Evolutionary conservation across 2,329 filamentous ascomycete genomes (phyloP).

Genomic region (Diaporthe aspalathi): DNA sequence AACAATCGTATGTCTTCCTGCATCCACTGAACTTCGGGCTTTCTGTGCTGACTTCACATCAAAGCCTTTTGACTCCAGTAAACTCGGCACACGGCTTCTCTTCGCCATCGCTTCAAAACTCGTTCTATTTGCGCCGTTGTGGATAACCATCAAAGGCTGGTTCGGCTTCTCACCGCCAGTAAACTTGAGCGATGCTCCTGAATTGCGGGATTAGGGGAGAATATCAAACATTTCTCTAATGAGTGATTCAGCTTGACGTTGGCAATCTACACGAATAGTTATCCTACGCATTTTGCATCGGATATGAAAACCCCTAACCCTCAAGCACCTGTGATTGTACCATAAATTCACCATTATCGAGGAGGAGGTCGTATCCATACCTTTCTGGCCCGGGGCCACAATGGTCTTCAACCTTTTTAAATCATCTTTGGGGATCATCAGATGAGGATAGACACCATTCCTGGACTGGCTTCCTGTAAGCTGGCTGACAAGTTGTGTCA

Average conservation of each 20-base stretch:
- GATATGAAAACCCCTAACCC: no score
- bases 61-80: conserved; percentile 16
- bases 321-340: no score
- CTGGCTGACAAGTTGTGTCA: background rate
- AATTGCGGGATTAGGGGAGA: background rate
- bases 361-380: no score
- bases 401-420: no score
- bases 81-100: background rate
- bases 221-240: background rate
- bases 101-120: conserved; percentile 1
- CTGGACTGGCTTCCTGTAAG: background rate
- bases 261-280: no score
- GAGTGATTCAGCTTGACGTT: accelerated
- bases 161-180: background rate
- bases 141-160: background rate
- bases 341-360: no score
- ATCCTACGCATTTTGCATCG: no score
- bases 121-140: background rate
- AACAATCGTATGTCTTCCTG: background rate
- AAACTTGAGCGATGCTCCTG: conserved; percentile 1
- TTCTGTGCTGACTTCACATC: background rate
- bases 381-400: no score
- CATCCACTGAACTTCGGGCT: no score
- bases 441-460: no score
- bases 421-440: no score